Conservation (phyloP, 768 basidiomycete species). For the Leccinellum albellum region DNA sequence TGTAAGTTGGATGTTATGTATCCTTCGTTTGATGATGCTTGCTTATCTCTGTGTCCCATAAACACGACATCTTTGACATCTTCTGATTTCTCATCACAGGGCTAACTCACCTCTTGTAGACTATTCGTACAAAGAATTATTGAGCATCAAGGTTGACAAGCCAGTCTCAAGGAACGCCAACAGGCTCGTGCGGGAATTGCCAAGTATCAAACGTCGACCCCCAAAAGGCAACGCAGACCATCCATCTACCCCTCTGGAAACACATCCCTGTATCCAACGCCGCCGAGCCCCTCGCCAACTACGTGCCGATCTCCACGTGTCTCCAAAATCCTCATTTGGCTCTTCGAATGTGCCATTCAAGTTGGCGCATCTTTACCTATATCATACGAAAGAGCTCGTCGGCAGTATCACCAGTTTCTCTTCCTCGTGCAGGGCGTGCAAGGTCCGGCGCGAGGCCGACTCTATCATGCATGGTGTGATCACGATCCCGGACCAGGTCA, state of each 20-base stretch:
- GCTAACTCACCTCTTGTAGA: conserved; percentile 10
- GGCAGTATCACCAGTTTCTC: conserved; percentile 24
- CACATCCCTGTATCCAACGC: conserved; percentile 17
- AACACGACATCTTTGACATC: conserved; percentile 8
- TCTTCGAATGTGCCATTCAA: conserved; percentile 25
- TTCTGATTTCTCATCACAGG: neutral
- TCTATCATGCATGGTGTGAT: conserved; percentile 25
- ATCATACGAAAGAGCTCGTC: conserved; percentile 14
- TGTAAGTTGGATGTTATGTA: conserved; percentile 9
- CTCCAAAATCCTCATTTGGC: conserved; percentile 23
- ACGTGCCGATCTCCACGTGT: conserved; percentile 21
- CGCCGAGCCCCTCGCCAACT: conserved; percentile 11
- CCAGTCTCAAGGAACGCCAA: conserved; percentile 12
- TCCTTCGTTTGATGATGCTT: neutral
- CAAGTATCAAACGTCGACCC: conserved; percentile 25
- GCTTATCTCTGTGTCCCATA: conserved; percentile 9
- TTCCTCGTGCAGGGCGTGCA: conserved; percentile 26
- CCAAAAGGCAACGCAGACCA: conserved; percentile 2
- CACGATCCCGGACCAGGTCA: conserved; percentile 16
- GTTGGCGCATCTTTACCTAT: conserved; percentile 21
- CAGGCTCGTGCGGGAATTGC: conserved; percentile 20
- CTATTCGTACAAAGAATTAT: conserved; percentile 26
- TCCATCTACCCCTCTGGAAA: conserved; percentile 6
- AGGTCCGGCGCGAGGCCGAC: conserved; percentile 11
- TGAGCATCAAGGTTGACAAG: conserved; percentile 26